phyloP scores from a whole-genome alignment of 2,329 filamentous ascomycete genomes.

The Aureobasidium zeae region DNA sequence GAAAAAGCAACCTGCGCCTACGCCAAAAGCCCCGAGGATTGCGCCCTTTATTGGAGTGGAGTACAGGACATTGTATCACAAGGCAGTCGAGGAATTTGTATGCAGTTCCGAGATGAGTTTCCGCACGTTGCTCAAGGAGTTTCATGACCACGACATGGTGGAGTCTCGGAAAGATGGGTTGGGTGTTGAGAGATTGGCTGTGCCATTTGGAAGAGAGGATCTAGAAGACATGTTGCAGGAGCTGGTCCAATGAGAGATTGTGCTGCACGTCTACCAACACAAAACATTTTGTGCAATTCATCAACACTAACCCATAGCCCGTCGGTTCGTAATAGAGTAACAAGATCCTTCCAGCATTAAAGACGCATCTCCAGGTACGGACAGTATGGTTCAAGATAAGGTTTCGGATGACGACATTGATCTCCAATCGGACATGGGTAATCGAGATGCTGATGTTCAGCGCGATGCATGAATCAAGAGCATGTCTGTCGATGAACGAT shows the following conservation, averaged over 20 bases:
- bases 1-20: not conserved
- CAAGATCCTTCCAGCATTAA: too few species aligned
- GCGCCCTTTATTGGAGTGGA: conserved; percentile 58
- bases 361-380: too few species aligned
- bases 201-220: conserved; percentile 81
- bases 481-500: too few species aligned
- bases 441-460: too few species aligned
- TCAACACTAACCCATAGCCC: too few species aligned
- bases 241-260: conserved; percentile 35
- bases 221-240: conserved; percentile 84
- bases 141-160: conserved; percentile 97
- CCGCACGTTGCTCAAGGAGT: conserved; percentile 87
- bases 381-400: too few species aligned
- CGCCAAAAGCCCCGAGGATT: not conserved
- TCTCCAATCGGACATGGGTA: too few species aligned
- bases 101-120: conserved; percentile 96
- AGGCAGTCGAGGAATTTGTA: conserved; percentile 92
- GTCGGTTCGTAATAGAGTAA: too few species aligned
- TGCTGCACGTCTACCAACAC: too few species aligned
- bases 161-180: conserved; percentile 76
- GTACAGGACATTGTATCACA: conserved; percentile 86
- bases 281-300: too few species aligned
- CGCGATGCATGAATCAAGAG: too few species aligned
- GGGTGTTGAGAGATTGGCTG: conserved; percentile 74
- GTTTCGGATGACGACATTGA: too few species aligned